These are phyloP conservation scores for Arthrobotrys sphaeroides DNA, from an alignment of 2,329 filamentous ascomycete species.

Conservation along the genomic window DNA sequence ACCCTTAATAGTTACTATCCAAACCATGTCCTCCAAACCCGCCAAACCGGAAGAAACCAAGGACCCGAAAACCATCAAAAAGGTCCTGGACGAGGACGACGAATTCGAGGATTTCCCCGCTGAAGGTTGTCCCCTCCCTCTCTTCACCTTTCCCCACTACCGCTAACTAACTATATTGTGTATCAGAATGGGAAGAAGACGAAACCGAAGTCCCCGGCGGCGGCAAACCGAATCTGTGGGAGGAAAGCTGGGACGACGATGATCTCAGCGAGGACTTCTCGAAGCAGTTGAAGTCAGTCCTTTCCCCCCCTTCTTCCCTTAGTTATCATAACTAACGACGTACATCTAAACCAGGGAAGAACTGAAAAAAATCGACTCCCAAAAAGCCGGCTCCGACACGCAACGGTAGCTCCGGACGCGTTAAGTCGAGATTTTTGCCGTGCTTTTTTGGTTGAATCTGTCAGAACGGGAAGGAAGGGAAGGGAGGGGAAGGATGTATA, in stretches of 20 bases:
- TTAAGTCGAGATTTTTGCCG: background rate
- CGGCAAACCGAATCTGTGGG: constrained; percentile 86
- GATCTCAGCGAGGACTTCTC: constrained; percentile 97
- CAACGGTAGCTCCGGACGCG: constrained; percentile 30
- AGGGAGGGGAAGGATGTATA: too few species aligned
- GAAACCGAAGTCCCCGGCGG: constrained; percentile 82
- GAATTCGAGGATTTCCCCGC: constrained; percentile 99
- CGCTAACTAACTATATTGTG: too few species aligned
- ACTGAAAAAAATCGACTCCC: constrained; percentile 87
- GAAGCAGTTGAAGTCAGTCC: constrained; percentile 83
- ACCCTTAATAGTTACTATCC: background rate
- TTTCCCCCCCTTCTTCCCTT: background rate
- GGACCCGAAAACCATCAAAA: constrained; percentile 62
- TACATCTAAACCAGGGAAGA: constrained; percentile 72
- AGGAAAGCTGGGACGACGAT: constrained; percentile 99
- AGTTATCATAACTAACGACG: background rate
- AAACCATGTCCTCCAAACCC: constrained; percentile 48
- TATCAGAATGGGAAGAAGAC: constrained; percentile 93
- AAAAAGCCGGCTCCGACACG: constrained; percentile 43
- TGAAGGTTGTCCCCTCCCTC: constrained; percentile 71
- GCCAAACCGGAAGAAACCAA: constrained; percentile 49
- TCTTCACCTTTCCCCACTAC: background rate
- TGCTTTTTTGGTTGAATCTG: background rate
- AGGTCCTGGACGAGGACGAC: constrained; percentile 91
- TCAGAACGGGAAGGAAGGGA: background rate